phyloP scores from a whole-genome alignment of 495 filamentous ascomycete species.

The Aspergillus bridgeri region DNA sequence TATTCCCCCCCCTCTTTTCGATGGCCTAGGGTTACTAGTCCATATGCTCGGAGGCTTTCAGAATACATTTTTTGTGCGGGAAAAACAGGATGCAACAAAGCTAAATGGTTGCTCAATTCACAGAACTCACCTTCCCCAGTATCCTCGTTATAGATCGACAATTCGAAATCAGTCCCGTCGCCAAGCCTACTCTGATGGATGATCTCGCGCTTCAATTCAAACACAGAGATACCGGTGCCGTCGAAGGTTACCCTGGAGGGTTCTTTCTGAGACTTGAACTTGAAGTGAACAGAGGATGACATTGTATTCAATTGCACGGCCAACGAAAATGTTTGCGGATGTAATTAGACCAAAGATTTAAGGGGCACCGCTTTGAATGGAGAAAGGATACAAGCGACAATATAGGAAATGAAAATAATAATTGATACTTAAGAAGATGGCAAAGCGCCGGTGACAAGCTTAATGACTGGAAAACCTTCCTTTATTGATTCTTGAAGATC shows the following conservation, averaged over 20 bases:
- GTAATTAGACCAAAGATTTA: constrained; percentile 34
- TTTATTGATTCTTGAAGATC: constrained; percentile 16
- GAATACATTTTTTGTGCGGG: not conserved
- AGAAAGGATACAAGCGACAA: constrained; percentile 28
- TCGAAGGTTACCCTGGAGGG: constrained; percentile 93
- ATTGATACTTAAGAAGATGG: constrained; percentile 12
- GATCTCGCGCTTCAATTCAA: constrained; percentile 97
- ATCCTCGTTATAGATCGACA: constrained; percentile 89
- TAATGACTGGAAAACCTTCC: constrained; percentile 15
- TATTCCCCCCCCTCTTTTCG: not conserved
- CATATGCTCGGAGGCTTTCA: not conserved
- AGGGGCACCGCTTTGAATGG: constrained; percentile 26
- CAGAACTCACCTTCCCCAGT: constrained; percentile 75
- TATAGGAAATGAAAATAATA: constrained; percentile 19
- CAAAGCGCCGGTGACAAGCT: constrained; percentile 16
- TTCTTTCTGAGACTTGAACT: constrained; percentile 99
- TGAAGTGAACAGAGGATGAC: constrained; percentile 99
- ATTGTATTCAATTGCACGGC: constrained; percentile 60
- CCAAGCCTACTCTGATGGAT: constrained; percentile 91
- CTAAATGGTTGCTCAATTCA: not conserved
- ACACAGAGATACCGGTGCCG: constrained; percentile 96
- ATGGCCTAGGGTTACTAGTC: not conserved
- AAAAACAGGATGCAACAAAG: not conserved
- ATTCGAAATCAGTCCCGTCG: constrained; percentile 95
- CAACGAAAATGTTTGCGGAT: constrained; percentile 28